A percentile compares a stretch with the other conserved stretches of the same genome.
These are phyloP conservation scores for Penicillium sp. DNA, from an alignment of 2,329 filamentous ascomycete species.

Conservation along the genomic window DNA sequence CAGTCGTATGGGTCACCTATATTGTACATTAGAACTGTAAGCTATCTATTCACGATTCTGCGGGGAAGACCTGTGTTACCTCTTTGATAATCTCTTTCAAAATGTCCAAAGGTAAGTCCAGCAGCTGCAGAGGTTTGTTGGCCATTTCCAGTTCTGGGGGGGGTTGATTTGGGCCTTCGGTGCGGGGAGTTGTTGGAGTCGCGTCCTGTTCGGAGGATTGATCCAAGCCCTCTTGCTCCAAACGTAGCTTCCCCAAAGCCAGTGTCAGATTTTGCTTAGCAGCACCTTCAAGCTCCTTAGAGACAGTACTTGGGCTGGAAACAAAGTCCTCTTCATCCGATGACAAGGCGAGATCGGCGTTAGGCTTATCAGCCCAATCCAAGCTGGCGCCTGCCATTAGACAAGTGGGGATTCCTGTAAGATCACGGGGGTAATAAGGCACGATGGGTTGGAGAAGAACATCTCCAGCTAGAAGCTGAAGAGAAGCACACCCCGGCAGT, in stretches of 20 bases:
- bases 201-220: slow-evolving; percentile 10
- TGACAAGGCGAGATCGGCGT: slow-evolving; percentile 24
- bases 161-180: slow-evolving; percentile 3
- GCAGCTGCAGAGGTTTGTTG: slow-evolving; percentile 61
- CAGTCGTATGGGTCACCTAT: slow-evolving; percentile 77
- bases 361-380: slow-evolving; percentile 26
- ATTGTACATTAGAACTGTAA: slow-evolving; percentile 11
- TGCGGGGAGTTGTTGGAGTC: slow-evolving; percentile 13
- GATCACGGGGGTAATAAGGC: not conserved
- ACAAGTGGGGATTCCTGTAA: slow-evolving; percentile 3
- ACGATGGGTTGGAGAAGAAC: not conserved
- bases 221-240: slow-evolving; percentile 12
- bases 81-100: slow-evolving; percentile 77
- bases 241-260: slow-evolving; percentile 11
- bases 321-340: slow-evolving; percentile 34
- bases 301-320: slow-evolving; percentile 30
- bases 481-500: not conserved
- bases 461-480: slow-evolving; percentile 6
- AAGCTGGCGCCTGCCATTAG: slow-evolving; percentile 30
- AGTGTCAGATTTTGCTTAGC: slow-evolving; percentile 10
- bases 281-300: slow-evolving; percentile 16
- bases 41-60: not conserved
- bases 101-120: slow-evolving; percentile 76
- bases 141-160: not conserved
- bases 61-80: slow-evolving; percentile 44